phyloP scores from a whole-genome alignment of 345 rosid genomes.

The Eucalyptus grandis region DNA sequence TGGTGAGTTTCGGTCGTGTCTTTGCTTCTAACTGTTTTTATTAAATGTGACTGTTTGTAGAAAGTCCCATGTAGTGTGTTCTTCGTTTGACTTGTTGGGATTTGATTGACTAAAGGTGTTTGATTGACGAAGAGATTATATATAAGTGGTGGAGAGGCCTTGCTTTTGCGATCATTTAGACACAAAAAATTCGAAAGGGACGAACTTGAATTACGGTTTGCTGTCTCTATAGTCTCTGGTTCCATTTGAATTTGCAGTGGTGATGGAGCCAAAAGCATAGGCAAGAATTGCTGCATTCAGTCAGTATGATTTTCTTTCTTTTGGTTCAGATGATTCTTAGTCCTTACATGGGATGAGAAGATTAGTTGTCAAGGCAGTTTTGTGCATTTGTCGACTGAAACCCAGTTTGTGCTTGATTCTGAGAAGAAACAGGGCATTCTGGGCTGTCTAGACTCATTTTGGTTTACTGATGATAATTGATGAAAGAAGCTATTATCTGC shows the following conservation, averaged over 20 bases:
- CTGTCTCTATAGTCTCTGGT: not conserved
- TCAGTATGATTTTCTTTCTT: not conserved
- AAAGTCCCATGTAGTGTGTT: not conserved
- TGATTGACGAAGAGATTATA: not conserved
- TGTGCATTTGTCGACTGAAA: not conserved
- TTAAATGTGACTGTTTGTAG: not conserved
- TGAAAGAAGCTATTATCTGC: not conserved
- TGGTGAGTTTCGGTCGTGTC: not conserved
- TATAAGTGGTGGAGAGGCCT: not conserved
- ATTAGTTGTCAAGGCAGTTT: not conserved
- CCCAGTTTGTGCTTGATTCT: not conserved
- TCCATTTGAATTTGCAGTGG: not conserved
- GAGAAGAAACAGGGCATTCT: not conserved
- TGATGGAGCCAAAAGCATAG: not conserved
- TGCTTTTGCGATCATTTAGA: not conserved
- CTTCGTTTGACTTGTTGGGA: not conserved
- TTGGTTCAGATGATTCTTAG: not conserved
- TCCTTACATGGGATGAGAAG: not conserved
- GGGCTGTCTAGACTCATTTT: not conserved
- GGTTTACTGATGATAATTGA: not conserved
- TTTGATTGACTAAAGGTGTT: not conserved
- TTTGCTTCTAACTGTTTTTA: not conserved
- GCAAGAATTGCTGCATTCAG: not conserved
- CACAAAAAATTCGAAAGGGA: not conserved
- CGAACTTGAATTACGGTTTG: not conserved